phyloP scores from a whole-genome alignment of 1,284 basidiomycete species.

The Peniophora sp. region DNA sequence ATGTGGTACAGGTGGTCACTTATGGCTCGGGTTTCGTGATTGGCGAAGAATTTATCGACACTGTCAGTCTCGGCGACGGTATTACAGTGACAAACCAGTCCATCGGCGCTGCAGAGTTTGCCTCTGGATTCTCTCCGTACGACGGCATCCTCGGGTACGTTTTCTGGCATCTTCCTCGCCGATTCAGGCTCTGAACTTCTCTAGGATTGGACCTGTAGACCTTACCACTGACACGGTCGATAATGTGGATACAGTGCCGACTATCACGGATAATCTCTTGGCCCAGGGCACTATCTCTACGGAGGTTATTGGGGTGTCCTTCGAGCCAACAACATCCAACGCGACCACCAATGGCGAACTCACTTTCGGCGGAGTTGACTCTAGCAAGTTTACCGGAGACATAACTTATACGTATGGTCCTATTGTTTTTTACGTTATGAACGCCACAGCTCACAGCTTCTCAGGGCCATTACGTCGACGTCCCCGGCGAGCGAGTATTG shows the following conservation, averaged over 20 bases:
- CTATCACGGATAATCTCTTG: conserved; percentile 44
- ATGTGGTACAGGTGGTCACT: conserved; percentile 23
- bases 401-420: conserved; percentile 36
- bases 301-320: conserved; percentile 36
- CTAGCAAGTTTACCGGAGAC: conserved; percentile 36
- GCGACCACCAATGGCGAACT: conserved; percentile 17
- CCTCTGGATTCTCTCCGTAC: conserved; percentile 30
- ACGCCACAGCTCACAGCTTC: neutral
- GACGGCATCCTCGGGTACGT: conserved; percentile 49
- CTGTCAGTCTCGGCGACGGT: conserved; percentile 22
- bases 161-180: conserved; percentile 31
- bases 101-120: conserved; percentile 44
- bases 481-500: conserved; percentile 44
- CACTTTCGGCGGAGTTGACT: conserved; percentile 37
- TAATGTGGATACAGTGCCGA: conserved; percentile 32
- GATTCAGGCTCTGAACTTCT: conserved; percentile 19
- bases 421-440: neutral
- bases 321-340: conserved; percentile 28
- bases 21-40: conserved; percentile 48
- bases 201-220: conserved; percentile 38
- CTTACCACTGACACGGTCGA: conserved; percentile 32
- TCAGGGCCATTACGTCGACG: conserved; percentile 38
- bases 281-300: conserved; percentile 25
- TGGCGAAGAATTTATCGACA: conserved; percentile 35
- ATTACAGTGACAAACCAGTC: conserved; percentile 35